These are phyloP conservation scores for Zalaria sp. DNA, from an alignment of 2,329 filamentous ascomycete genomes.

Conservation along the genomic window DNA sequence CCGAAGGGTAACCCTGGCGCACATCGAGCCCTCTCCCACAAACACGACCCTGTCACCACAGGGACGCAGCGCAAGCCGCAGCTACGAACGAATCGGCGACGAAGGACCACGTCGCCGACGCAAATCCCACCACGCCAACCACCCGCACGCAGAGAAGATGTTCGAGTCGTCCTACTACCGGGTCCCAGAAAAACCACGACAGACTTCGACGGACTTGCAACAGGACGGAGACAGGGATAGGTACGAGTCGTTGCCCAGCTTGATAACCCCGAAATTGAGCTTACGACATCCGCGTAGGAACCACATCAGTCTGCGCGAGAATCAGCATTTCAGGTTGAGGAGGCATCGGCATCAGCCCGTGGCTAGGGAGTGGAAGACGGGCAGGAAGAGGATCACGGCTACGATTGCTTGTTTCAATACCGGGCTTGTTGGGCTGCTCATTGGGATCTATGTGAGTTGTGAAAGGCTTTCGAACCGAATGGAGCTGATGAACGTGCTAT, in stretches of 20 bases:
- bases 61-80: background rate
- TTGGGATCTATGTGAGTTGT: constrained; percentile 52
- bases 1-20: background rate
- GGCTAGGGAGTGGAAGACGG: constrained; percentile 56
- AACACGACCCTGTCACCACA: background rate
- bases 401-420: constrained; percentile 59
- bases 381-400: constrained; percentile 55
- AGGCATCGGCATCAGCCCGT: constrained; percentile 46
- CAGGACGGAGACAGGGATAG: background rate
- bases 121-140: background rate
- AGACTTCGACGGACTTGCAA: background rate
- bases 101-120: background rate
- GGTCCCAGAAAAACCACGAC: background rate
- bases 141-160: background rate
- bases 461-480: background rate
- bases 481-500: background rate
- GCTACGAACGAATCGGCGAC: background rate
- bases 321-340: constrained; percentile 26
- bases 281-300: constrained; percentile 17
- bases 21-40: background rate
- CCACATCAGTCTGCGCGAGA: constrained; percentile 18
- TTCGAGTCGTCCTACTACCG: constrained; percentile 5
- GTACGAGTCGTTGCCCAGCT: background rate
- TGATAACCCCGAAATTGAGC: constrained; percentile 8
- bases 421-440: constrained; percentile 52